These are phyloP conservation scores for Wickerhamomyces canadensis DNA, from an alignment of 805 yeast genomes.

Conservation along the genomic window DNA sequence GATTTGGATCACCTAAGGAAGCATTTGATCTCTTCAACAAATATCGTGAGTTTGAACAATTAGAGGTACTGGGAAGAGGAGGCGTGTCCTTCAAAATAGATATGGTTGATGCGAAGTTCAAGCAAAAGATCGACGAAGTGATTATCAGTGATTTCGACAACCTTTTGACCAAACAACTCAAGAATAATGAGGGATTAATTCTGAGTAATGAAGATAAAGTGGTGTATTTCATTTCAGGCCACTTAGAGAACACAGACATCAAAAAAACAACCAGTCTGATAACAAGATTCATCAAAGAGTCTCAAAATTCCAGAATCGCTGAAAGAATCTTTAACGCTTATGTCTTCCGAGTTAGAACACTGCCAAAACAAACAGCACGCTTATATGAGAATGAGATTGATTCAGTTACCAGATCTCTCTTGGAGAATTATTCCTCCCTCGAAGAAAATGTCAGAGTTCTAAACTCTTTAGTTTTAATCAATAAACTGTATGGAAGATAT, in stretches of 20 bases:
- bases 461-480: background rate
- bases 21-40: background rate
- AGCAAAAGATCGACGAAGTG: background rate
- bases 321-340: background rate
- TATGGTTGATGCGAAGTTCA: background rate
- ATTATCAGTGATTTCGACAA: background rate
- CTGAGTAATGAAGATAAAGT: constrained; percentile 7
- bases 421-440: background rate
- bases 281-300: background rate
- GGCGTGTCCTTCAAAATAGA: no score
- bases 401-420: background rate
- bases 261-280: background rate
- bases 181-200: background rate
- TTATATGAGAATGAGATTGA: background rate
- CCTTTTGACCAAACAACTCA: background rate
- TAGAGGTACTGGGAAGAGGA: background rate
- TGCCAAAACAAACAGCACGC: background rate
- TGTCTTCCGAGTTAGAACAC: background rate
- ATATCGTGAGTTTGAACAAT: background rate
- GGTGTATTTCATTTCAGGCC: constrained; percentile 2
- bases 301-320: background rate
- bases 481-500: background rate
- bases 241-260: background rate
- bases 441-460: background rate
- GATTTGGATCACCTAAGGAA: background rate